Conservation (phyloP, 2,329 filamentous ascomycete species). For the Penicillium frequentans region DNA sequence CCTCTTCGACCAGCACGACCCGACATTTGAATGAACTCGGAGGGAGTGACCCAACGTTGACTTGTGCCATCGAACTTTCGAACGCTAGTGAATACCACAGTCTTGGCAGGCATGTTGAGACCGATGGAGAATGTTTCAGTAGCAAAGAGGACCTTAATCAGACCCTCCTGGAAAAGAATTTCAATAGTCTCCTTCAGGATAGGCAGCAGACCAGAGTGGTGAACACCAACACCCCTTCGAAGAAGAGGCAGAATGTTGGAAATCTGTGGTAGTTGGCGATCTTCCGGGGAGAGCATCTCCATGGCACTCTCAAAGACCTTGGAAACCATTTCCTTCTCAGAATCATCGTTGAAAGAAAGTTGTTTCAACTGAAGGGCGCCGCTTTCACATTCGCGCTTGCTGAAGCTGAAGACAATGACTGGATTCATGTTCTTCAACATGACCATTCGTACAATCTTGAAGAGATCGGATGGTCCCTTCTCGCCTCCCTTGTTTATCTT, state of each 20-base stretch:
- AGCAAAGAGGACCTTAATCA: slow-evolving; percentile 97
- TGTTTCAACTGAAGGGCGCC: slow-evolving; percentile 83
- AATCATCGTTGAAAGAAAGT: slow-evolving; percentile 93
- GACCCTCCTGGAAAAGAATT: slow-evolving; percentile 95
- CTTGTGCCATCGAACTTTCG: slow-evolving; percentile 88
- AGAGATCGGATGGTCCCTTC: slow-evolving; percentile 75
- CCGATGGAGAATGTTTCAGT: slow-evolving; percentile 99
- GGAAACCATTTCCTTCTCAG: slow-evolving; percentile 88
- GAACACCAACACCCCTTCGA: slow-evolving; percentile 89
- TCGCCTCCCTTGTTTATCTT: slow-evolving; percentile 83
- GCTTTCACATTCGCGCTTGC: slow-evolving; percentile 92
- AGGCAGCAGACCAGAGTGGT: slow-evolving; percentile 91
- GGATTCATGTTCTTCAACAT: slow-evolving; percentile 97
- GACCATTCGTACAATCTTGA: slow-evolving; percentile 98
- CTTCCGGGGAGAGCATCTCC: slow-evolving; percentile 86
- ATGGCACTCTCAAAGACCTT: slow-evolving; percentile 95
- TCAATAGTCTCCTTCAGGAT: slow-evolving; percentile 99
- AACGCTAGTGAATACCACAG: slow-evolving; percentile 96
- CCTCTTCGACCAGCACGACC: slow-evolving; percentile 94
- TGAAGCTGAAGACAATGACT: slow-evolving; percentile 99
- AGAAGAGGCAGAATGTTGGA: slow-evolving; percentile 84
- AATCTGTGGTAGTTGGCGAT: slow-evolving; percentile 86
- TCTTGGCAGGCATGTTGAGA: slow-evolving; percentile 98
- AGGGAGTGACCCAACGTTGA: slow-evolving; percentile 82
- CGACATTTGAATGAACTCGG: slow-evolving; percentile 98